Evolutionary conservation across 1,284 basidiomycete species (phyloP), one percentile per base, ranked within the genome.

Genomic region (Tilletiopsis washingtonensis): DNA sequence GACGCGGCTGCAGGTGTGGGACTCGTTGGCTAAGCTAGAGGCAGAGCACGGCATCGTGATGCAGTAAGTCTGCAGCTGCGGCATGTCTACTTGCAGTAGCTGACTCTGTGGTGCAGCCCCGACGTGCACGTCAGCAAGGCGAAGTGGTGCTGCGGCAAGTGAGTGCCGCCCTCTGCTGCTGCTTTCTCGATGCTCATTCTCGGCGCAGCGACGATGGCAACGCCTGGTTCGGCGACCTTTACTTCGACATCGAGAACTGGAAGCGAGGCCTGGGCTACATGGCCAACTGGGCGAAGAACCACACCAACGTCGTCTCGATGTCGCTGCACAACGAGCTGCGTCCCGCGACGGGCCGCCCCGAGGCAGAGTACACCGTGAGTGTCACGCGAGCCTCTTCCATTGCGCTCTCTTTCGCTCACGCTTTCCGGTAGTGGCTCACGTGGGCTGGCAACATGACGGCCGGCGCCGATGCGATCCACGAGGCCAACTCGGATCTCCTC

Each of bases 121-220:
- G 57, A 59, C 49, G 54, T 53, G 43, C 57, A 59, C 49, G 53
- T 59, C 44, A 48, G 47, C 26, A 45, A 48, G 26, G 57, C 54
- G 25, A 38, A 51, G 21, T 59, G 57, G 57, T 59, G 57, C 51
- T 59, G 57, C 49, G 47, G 46, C 29, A 45, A 53, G 46, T 47
- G n/a, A n/a, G n/a, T n/a, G n/a, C n/a, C n/a, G n/a, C n/a, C n/a
- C n/a, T n/a, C n/a, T n/a, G n/a, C n/a, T n/a, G n/a, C n/a, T n/a
- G n/a, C n/a, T n/a, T n/a, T n/a, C n/a, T n/a, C n/a, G n/a, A n/a
- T n/a, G n/a, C n/a, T n/a, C n/a, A n/a, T n/a, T n/a, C n/a, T n/a
- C n/a, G n/a, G n/a, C n/a, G n/a, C n/a, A n/a, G n/a, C n/a, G n/a
- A 47, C 43, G 57, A 59, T 36, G 57, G 57, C 44, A 56, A 59